Conservation (phyloP, 768 basidiomycete genomes). For the Leucocoprinus birnbaumii region DNA sequence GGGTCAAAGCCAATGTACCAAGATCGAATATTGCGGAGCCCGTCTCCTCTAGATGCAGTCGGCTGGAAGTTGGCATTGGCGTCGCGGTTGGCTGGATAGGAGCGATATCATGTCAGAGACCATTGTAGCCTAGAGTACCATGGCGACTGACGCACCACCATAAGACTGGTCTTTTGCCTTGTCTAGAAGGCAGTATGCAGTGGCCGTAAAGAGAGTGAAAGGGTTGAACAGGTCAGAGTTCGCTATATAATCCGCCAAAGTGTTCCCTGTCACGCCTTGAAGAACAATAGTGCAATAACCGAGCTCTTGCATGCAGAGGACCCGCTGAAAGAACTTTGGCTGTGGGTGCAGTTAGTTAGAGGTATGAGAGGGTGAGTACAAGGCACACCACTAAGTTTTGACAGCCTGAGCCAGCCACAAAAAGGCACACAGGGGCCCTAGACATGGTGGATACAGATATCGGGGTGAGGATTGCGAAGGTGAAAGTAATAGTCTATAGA, state of each 20-base stretch:
- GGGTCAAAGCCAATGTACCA: constrained; percentile 46
- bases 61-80: constrained; percentile 46
- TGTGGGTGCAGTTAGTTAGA: too few species aligned
- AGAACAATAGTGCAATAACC: constrained; percentile 19
- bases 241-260: constrained; percentile 33
- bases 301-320: too few species aligned
- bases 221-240: constrained; percentile 41
- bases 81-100: constrained; percentile 35
- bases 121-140: neutral
- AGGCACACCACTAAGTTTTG: too few species aligned
- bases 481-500: too few species aligned
- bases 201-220: constrained; percentile 45
- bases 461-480: too few species aligned
- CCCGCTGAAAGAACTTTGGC: too few species aligned
- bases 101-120: neutral
- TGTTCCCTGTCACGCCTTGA: constrained; percentile 15
- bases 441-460: too few species aligned
- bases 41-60: constrained; percentile 49
- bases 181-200: constrained; percentile 43
- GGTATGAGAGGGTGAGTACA: too few species aligned
- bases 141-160: constrained; percentile 26
- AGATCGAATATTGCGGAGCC: constrained; percentile 32
- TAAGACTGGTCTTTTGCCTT: constrained; percentile 48
- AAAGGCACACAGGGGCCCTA: too few species aligned
- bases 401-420: too few species aligned